Base-by-base conservation (phyloP, 352 stramenopile species). In the Globisporangium orthogonon region DNA sequence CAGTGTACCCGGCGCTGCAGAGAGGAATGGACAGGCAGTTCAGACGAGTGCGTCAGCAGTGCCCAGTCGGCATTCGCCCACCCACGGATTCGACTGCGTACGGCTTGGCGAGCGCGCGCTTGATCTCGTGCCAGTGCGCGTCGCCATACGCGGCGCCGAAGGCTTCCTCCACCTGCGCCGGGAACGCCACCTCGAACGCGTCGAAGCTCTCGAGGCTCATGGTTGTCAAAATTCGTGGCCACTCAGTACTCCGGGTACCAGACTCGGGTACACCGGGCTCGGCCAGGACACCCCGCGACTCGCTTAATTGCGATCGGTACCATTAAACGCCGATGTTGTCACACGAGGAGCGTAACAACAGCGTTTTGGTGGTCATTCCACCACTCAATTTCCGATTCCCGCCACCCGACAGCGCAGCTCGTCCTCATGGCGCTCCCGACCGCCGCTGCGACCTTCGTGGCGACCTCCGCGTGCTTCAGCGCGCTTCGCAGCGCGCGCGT, bases 171-270 rank as follows among this genome's bases (percentile, higher is more conserved):
- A 95, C 83, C 47, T 83, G 61, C 2, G 65, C 58, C 13, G 79
- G 76, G 62, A 95, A 95, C 50, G 72, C 56, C 56, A 94, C 81
- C 35, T 56, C 65, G 60, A 93, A 95, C 40, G 75, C 78, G 49
- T 85, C 63, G 33, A 91, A 68, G 40, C 63, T 50, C 47, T 47
- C 43, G 30, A 17, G 23, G 40, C 39, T 56, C 58, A 69, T 69
- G 28, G 18, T 55, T 60, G 49, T 66, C 58, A 53, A 39, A 33
- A 14, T 9, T 28, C 31, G 39, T 58, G 35, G 45, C 45, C 17
- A 37, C 48, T 37, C 33, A 6, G 30, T 40, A 35, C 23, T 23
- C 23, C 23, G 23, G 23, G 23, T 23, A 23, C 23, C 23, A 23
- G 23, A 23, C 23, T 23, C 23, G 23, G 23, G 23, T 23, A 23